These are phyloP conservation scores for Auriscalpium orientale DNA, from an alignment of 768 basidiomycete species.

Conservation along the genomic window DNA sequence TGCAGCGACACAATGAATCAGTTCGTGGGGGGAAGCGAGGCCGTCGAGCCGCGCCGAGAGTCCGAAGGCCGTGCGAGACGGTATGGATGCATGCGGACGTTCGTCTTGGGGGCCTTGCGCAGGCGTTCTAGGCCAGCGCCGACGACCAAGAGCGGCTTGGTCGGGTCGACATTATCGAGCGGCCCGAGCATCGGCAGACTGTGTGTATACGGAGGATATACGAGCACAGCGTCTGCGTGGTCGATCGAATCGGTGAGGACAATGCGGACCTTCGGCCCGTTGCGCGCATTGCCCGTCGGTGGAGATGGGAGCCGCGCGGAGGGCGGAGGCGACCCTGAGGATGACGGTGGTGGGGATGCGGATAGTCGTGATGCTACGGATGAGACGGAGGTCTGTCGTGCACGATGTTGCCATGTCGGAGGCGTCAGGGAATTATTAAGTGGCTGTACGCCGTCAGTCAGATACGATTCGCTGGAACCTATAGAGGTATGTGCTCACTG, in stretches of 20 bases:
- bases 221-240: conserved; percentile 45
- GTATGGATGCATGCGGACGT: conserved; percentile 51
- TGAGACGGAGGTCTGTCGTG: conserved; percentile 8
- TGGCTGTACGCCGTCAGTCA: background rate
- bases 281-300: conserved; percentile 1
- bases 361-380: conserved; percentile 12
- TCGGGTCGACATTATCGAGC: conserved; percentile 9
- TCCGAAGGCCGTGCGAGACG: conserved; percentile 26
- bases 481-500: background rate
- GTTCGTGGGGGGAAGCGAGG: background rate
- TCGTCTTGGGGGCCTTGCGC: conserved; percentile 37
- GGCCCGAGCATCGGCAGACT: conserved; percentile 12
- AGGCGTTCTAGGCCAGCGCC: conserved; percentile 41
- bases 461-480: background rate
- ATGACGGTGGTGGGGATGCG: background rate
- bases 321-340: conserved; percentile 7
- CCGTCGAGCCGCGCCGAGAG: background rate
- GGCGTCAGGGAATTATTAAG: background rate
- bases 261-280: conserved; percentile 9
- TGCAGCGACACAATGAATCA: background rate
- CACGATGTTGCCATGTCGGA: background rate
- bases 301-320: conserved; percentile 6
- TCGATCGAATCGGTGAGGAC: conserved; percentile 27
- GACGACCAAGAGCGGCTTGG: conserved; percentile 36
- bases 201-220: conserved; percentile 28